A percentile compares a stretch with the other conserved stretches of the same genome.
Conservation (phyloP, 805 yeast genomes). For the Blastobotrys chiropterorum region DNA sequence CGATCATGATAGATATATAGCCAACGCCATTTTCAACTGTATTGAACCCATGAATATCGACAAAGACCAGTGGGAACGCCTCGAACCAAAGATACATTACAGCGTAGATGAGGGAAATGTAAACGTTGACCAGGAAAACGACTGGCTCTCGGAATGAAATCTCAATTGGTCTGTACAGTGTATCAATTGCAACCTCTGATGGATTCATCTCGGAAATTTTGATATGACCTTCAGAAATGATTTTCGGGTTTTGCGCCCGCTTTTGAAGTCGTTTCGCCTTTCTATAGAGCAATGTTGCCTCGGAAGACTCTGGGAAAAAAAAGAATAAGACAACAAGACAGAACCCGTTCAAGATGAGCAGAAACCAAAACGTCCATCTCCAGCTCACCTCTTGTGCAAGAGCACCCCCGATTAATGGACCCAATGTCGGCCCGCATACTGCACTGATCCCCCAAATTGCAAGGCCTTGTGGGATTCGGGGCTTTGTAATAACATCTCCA, state of each 20-base stretch:
- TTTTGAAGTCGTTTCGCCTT: conserved; percentile 45
- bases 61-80: conserved; percentile 49
- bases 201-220: conserved; percentile 2
- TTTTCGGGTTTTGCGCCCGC: conserved; percentile 43
- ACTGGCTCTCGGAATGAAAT: conserved; percentile 47
- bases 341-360: conserved; percentile 35
- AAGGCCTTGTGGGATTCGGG: conserved; percentile 40
- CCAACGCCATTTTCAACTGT: conserved; percentile 40
- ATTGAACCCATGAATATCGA: conserved; percentile 38
- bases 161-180: conserved; percentile 33
- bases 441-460: conserved; percentile 50
- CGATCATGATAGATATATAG: conserved; percentile 33
- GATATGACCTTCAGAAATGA: conserved; percentile 19
- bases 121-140: conserved; percentile 42
- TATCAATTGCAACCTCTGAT: background rate
- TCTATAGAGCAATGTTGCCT: conserved; percentile 40
- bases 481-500: conserved; percentile 38
- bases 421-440: conserved; percentile 47
- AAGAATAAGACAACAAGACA: conserved; percentile 33
- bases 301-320: conserved; percentile 47
- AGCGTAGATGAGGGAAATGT: conserved; percentile 45
- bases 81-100: conserved; percentile 49
- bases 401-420: conserved; percentile 51
- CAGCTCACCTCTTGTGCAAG: conserved; percentile 50
- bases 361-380: conserved; percentile 50